Evolutionary conservation across 2,329 filamentous ascomycete genomes (phyloP), one percentile per base, ranked within the genome.

Genomic region (Pezicula carpinea): DNA sequence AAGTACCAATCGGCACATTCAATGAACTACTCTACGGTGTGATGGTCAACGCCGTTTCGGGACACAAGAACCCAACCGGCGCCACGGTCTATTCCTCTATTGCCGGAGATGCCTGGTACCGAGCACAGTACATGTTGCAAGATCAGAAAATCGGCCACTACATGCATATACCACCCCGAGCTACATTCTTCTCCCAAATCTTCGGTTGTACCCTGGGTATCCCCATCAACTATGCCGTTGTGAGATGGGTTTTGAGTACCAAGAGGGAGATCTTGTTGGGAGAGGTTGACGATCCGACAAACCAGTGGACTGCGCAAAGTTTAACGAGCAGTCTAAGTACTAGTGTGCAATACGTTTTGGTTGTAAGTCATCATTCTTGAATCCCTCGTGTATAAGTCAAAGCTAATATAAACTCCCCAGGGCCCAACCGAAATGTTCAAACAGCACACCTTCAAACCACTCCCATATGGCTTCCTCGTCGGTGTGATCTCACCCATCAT

Each of bases 91-190:
- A 82, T 54, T 75, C 79, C 6, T 65, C 74, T 8, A 80, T 83
- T 14, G 77, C 79, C 1, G 79, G 79, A 11, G 77, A 82, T 44
- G 77, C 79, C 2, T 83, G 79, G 79, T 81, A 80, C 48, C 64
- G 76, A 14, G 75, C 76, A 0, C 75, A 78, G 52, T 69, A 72
- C 18, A 79, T 80, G 68, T 66, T 82, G 0, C 78, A 83, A 54
- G 80, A 83, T 55, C 76, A 78, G 58, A 80, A 82, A 56, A 80
- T 83, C n/a, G 79, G 78, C 0, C 78, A 82, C 53, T 83, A 82
- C 53, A 79, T 80, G 73, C 77, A 83, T 44, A 69, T 83, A 0
- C 76, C 79, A 0, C 79, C 79, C 2, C 73, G 75, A 11, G 67
- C 73, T 0, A 73, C 82, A 5, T 82, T 83, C 65, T 79, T 82